Base-by-base conservation (phyloP, 2,329 filamentous ascomycete species). In the Dothiorella sarmentorum region DNA sequence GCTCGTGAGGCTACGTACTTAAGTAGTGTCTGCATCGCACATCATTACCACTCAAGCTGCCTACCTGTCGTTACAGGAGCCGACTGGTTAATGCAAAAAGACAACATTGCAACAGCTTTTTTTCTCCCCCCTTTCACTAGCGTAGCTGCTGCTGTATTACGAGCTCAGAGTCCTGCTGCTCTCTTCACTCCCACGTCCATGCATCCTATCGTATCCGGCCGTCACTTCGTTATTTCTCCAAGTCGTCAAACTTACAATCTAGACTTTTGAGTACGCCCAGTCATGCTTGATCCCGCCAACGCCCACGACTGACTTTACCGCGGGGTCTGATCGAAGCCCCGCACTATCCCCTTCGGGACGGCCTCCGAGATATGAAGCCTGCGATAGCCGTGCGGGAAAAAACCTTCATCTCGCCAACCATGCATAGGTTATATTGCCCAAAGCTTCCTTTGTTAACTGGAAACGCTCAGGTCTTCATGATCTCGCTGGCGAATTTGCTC, bases 401-500 rank as follows among this genome's bases (percentile, higher is more conserved):
- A 31, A 11, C 22, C 15, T 11, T 53, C 49, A 53, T 53, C 24
- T 53, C 35, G n/a, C n/a, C n/a, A n/a, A n/a, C n/a, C 24, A n/a
- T 15, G 7, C 11, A 11, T 11, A 38, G n/a, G 33, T 37, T 52
- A 52, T 17, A 10, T 11, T 26, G 3, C 22, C 31, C 47, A 26
- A 37, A 37, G 31, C 47, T 38, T n/a, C 33, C n/a, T 22, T 20
- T 9, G 6, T 49, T 11, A 7, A 10, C 11, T 7, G 7, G 11
- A 6, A 10, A 3, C 18, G 7, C 33, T 53, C 35, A 57, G n/a
- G 27, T 3, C 55, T 57, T 57, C 67, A 72, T 67, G 27, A 73
- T 69, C 62, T 73, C 76, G 40, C 73, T 75, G 0, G 91, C 91
- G 74, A 96, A 88, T 65, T 85, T 87, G 69, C 90, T 94, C 69